Evolutionary conservation across 1,139 yeast genomes (phyloP), one percentile per base, ranked within the genome.

Genomic region (Yamadazyma jaroonii): DNA sequence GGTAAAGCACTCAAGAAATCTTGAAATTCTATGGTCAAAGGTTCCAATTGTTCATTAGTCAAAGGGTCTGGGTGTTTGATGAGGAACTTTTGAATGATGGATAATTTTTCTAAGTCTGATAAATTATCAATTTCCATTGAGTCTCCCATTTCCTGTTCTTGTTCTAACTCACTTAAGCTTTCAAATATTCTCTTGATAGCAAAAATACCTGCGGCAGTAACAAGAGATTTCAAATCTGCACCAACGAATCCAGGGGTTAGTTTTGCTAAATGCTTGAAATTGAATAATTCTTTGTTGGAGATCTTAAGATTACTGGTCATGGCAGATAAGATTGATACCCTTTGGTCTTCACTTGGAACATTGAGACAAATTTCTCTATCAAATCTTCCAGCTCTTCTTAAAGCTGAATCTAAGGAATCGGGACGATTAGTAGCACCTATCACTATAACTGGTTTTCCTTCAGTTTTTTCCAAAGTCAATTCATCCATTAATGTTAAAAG

Each of bases 231-330:
- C 49, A 92, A 72, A 67, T 92, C 99, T 1, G 98, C 98, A 32
- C 98, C 99, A 3, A 92, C 99, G 61, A 83, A 92, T 10, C 99
- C 99, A 0, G 99, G 97, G 0, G 99, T 94, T 65, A 88, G 66
- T 54, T 90, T 90, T 1, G 98, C 96, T 35, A 92, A 67, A 45
- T 77, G 77, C 35, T 66, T 60, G 54, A 79, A 87, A 48, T 90
- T 88, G 48, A 90, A 79, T 14, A 39, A 33, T 11, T 73, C 77
- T 10, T 86, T 90, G 36, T 78, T 77, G 29, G 57, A 54, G 34
- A 88, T 67, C 50, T 84, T 81, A 47, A 92, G 68, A 31, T 66
- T 67, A 22, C 72, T 59, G 0, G 92, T 79, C 83, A 92, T 83
- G 15, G 94, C 79, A 49, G 76, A 66, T 45, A 92, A 64, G 42